Conservation (phyloP, 495 filamentous ascomycete genomes). For the Neurospora sp. region DNA sequence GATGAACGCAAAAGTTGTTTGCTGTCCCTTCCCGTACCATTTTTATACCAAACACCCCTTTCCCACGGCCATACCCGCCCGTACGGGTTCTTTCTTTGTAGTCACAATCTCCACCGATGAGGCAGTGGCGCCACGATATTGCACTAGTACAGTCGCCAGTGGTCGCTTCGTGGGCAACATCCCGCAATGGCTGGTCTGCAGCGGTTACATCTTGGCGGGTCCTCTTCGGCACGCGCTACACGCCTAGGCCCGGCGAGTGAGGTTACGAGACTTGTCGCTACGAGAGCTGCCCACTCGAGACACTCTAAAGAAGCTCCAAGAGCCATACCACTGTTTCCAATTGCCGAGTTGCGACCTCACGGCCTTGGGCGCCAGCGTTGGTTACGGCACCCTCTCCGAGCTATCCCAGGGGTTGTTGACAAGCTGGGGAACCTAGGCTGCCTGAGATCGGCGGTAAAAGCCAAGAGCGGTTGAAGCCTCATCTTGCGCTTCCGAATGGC, state of each 20-base stretch:
- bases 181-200: not conserved
- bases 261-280: not conserved
- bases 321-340: not conserved
- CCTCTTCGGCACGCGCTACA: not conserved
- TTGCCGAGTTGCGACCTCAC: not conserved
- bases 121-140: not conserved
- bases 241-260: not conserved
- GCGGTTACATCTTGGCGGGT: not conserved
- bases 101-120: not conserved
- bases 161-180: not conserved
- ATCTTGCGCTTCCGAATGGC: not conserved
- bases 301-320: not conserved
- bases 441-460: not conserved
- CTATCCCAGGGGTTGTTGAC: not conserved
- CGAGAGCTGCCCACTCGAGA: not conserved
- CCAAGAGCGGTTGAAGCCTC: not conserved
- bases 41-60: not conserved
- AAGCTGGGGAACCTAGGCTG: not conserved
- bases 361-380: not conserved
- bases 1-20: not conserved
- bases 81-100: not conserved
- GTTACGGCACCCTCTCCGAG: not conserved
- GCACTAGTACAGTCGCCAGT: not conserved
- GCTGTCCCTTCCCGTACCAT: not conserved
- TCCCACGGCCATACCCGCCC: not conserved